phyloP scores from a whole-genome alignment of 225 moss, liverwort and hornwort species.

The Neckera pumila region DNA sequence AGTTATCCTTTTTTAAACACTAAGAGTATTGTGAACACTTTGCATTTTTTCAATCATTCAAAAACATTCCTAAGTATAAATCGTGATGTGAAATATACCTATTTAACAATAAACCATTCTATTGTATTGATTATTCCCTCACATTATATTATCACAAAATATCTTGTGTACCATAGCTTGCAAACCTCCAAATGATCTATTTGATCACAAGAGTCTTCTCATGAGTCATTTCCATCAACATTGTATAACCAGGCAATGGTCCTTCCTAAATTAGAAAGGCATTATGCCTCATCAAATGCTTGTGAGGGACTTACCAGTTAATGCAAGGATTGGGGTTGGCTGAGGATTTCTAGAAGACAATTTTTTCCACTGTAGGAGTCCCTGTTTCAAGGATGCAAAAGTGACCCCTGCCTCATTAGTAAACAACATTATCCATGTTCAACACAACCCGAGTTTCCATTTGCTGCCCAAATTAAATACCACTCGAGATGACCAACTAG shows the following conservation, averaged over 20 bases:
- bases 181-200: background rate
- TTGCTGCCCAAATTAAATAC: background rate
- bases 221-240: background rate
- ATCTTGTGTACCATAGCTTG: background rate
- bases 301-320: background rate
- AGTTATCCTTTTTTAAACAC: background rate
- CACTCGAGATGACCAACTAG: background rate
- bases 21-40: background rate
- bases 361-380: background rate
- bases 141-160: background rate
- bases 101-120: too few species aligned
- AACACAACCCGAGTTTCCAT: background rate
- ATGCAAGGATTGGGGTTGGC: background rate
- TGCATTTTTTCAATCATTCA: background rate
- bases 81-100: background rate
- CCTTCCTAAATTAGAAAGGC: background rate
- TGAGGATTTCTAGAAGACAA: background rate
- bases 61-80: background rate
- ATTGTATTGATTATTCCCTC: background rate
- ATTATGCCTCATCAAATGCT: background rate
- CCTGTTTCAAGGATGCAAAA: background rate
- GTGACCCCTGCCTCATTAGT: background rate
- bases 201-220: background rate
- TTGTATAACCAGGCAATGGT: background rate
- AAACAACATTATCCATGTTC: background rate